phyloP scores from a whole-genome alignment of 441 rosid genomes.

The Populus hybrid region DNA sequence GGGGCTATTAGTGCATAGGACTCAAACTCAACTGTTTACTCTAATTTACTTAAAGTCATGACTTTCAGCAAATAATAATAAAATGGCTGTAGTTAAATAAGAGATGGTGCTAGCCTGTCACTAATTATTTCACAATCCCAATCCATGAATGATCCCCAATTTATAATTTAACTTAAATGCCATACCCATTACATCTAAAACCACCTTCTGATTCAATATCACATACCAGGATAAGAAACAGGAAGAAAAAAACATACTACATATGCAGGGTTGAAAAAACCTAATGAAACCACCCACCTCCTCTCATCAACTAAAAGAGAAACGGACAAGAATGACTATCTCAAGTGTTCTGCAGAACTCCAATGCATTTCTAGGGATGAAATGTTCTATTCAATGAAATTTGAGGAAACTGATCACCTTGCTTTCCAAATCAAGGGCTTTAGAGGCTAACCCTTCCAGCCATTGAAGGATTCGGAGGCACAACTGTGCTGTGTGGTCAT shows the following conservation, averaged over 20 bases:
- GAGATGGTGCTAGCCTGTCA: background rate
- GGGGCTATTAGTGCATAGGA: background rate
- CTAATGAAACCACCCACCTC: background rate
- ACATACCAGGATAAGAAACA: background rate
- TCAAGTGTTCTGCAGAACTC: background rate
- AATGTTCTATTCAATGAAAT: background rate
- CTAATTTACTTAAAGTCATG: background rate
- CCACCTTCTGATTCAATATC: background rate
- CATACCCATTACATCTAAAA: background rate
- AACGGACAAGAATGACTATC: background rate
- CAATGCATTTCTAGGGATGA: background rate
- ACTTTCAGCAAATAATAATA: background rate
- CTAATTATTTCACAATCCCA: background rate
- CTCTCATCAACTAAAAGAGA: background rate
- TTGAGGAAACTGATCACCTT: slow-evolving; percentile 50
- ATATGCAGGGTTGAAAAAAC: background rate
- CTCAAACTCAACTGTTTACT: background rate
- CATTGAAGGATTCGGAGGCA: slow-evolving; percentile 95
- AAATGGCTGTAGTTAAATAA: background rate
- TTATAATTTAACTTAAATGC: background rate
- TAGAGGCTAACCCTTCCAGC: slow-evolving; percentile 96
- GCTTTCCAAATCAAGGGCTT: slow-evolving; percentile 90
- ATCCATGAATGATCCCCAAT: background rate
- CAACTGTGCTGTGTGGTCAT: slow-evolving; percentile 85
- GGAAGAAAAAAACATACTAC: background rate